phyloP scores from a whole-genome alignment of 2,329 filamentous ascomycete species.

The Byssothecium circinans region DNA sequence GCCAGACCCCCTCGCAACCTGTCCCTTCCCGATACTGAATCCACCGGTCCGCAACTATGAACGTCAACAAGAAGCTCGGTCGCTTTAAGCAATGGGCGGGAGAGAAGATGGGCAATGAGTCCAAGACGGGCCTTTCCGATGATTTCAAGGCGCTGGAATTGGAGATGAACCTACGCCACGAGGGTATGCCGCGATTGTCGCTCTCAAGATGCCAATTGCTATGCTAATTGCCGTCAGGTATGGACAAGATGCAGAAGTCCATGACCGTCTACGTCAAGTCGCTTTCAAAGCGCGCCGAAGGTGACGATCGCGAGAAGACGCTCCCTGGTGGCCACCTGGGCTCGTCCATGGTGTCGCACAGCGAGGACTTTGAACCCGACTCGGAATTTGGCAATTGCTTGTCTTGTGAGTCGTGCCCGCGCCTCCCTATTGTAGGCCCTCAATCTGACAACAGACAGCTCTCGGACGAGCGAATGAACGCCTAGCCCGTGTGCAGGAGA shows the following conservation, averaged over 20 bases:
- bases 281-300: conserved; percentile 78
- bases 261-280: conserved; percentile 88
- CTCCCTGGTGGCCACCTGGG: conserved; percentile 79
- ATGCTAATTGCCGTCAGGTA: conserved; percentile 58
- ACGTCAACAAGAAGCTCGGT: conserved; percentile 85
- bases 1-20: too few species aligned
- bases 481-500: conserved; percentile 81
- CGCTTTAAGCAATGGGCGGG: conserved; percentile 97
- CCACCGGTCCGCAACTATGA: conserved; percentile 48
- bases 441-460: conserved; percentile 48
- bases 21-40: neutral
- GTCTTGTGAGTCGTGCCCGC: conserved; percentile 56
- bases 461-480: conserved; percentile 87
- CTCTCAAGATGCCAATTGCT: conserved; percentile 13
- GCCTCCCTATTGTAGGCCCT: neutral
- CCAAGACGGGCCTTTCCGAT: conserved; percentile 82
- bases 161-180: conserved; percentile 86
- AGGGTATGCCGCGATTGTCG: conserved; percentile 61
- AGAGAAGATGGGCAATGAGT: conserved; percentile 91
- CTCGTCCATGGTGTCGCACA: conserved; percentile 81
- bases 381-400: conserved; percentile 91
- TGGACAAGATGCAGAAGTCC: conserved; percentile 85
- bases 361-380: conserved; percentile 87
- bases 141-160: conserved; percentile 88
- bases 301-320: conserved; percentile 85